Evolutionary conservation across 805 yeast genomes (phyloP), one percentile per base, ranked within the genome.

Genomic region (Zygosaccharomyces pseudorouxii): DNA sequence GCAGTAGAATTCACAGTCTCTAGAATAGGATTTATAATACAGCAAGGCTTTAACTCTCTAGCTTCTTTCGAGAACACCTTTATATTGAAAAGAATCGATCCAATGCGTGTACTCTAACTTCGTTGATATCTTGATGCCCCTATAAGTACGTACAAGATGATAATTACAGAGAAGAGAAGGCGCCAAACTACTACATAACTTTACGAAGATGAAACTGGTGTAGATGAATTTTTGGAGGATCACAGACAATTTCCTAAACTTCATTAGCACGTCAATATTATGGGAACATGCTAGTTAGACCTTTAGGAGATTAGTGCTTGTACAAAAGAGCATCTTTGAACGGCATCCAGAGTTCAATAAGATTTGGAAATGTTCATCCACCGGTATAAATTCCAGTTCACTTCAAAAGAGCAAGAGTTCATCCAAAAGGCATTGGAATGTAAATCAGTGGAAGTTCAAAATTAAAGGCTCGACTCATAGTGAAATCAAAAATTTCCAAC

Each of bases 121-220:
- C 37, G 38, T 33, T 40, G 36, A 39, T 23, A 38, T 31, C 37
- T 31, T 33, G n/a, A 46, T 40, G 31, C 48, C 48, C 48, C 48
- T 46, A 46, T 46, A 38, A 25, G 22, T 4, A n/a, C 48, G 48
- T 46, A 25, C 22, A 6, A 16, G 22, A n/a, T 23, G 48, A 46
- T 12, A n/a, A 12, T 4, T 10, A 41, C 5, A 16, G 8, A 18
- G 23, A 20, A 11, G 36, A 12, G 9, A 5, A 11, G 7, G 28
- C 23, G 23, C 12, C 11, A 12, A 25, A 25, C n/a, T 9, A 39
- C 33, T 30, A 30, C 16, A 30, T 8, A n/a, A 30, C 12, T n/a
- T 16, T 10, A 30, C 14, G 8, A 25, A 10, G 11, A 25, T n/a
- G 7, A 30, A n/a, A 30, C 33, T n/a, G 14, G 33, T 33, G 16